Conservation (phyloP, 2,329 filamentous ascomycete species). For the Cryphonectria parasitica region DNA sequence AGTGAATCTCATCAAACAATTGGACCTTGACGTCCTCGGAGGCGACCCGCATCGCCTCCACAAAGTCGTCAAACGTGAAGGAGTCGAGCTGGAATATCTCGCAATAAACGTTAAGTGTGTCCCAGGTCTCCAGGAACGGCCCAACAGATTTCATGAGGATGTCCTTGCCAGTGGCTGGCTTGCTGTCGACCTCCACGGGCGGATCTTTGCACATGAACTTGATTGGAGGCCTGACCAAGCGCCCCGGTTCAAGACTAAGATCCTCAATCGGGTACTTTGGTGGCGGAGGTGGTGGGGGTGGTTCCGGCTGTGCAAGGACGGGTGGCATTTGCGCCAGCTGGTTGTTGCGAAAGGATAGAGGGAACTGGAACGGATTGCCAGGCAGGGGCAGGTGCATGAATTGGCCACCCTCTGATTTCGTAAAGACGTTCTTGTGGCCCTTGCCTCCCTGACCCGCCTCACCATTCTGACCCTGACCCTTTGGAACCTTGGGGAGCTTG, state of each 20-base stretch:
- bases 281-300: conserved; percentile 66
- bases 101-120: conserved; percentile 97
- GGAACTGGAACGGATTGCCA: conserved; percentile 52
- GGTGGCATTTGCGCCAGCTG: conserved; percentile 47
- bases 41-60: conserved; percentile 81
- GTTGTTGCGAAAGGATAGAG: conserved; percentile 48
- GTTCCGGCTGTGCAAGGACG: conserved; percentile 46
- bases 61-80: conserved; percentile 95
- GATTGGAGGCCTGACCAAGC: conserved; percentile 71
- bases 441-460: conserved; percentile 39
- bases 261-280: conserved; percentile 98
- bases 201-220: conserved; percentile 76
- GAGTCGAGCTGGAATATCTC: conserved; percentile 93
- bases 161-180: conserved; percentile 55
- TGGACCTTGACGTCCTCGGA: conserved; percentile 78
- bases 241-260: conserved; percentile 74
- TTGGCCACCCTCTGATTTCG: conserved; percentile 43
- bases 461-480: conserved; percentile 63
- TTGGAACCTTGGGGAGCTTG: conserved; percentile 70
- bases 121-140: conserved; percentile 86
- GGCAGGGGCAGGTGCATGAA: conserved; percentile 46
- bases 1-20: conserved; percentile 88
- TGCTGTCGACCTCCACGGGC: conserved; percentile 52
- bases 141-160: conserved; percentile 87
- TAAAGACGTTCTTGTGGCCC: conserved; percentile 43